A percentile compares a stretch with the other conserved stretches of the same genome.
phyloP scores from a whole-genome alignment of 2,329 filamentous ascomycete species.

The Paecilomyces fulvus region DNA sequence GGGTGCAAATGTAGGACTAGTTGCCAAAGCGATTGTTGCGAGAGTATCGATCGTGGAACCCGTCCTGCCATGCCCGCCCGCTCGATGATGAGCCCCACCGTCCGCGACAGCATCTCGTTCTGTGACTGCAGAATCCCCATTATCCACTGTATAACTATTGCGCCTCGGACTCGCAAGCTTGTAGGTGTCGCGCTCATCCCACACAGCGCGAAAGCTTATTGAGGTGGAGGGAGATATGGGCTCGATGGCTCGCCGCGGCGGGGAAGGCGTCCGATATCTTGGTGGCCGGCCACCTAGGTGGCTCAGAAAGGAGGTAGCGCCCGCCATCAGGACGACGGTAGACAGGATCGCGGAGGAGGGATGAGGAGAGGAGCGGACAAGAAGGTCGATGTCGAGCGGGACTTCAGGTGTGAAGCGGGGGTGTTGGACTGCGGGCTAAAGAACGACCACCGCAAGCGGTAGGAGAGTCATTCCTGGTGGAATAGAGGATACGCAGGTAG shows the following conservation, averaged over 20 bases:
- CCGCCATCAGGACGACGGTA: slow-evolving; percentile 24
- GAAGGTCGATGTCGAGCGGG: slow-evolving; percentile 20
- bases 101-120: slow-evolving; percentile 9
- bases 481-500: not conserved
- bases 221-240: slow-evolving; percentile 34
- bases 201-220: slow-evolving; percentile 20
- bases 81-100: slow-evolving; percentile 17
- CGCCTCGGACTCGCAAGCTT: slow-evolving; percentile 17
- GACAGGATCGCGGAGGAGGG: slow-evolving; percentile 4
- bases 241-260: slow-evolving; percentile 39
- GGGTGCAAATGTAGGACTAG: slow-evolving; percentile 36
- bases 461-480: slow-evolving; percentile 30
- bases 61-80: slow-evolving; percentile 34
- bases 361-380: slow-evolving; percentile 3
- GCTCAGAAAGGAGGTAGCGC: slow-evolving; percentile 30
- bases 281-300: slow-evolving; percentile 29
- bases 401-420: slow-evolving; percentile 33
- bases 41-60: slow-evolving; percentile 42
- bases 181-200: slow-evolving; percentile 20
- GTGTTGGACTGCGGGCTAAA: slow-evolving; percentile 32
- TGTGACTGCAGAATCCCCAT: slow-evolving; percentile 10
- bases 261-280: slow-evolving; percentile 39
- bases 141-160: slow-evolving; percentile 13
- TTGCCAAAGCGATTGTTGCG: slow-evolving; percentile 43
- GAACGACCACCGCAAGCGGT: slow-evolving; percentile 28